These are phyloP conservation scores for Corynascus novoguineensis DNA, from an alignment of 495 filamentous ascomycete genomes.

Conservation along the genomic window DNA sequence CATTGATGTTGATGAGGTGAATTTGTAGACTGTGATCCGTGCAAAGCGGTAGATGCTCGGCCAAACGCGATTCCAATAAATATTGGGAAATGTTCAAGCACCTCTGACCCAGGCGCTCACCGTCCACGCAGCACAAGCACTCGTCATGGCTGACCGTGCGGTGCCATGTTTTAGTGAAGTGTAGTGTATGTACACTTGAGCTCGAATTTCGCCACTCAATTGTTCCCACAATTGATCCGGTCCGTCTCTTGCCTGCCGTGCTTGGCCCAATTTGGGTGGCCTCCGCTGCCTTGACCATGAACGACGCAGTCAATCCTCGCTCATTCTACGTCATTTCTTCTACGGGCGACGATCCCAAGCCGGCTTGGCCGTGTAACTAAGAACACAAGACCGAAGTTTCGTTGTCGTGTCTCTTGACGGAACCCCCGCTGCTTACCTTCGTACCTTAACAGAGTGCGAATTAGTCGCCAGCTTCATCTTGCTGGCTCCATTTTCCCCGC, in stretches of 20 bases:
- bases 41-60: too few relatives aligned
- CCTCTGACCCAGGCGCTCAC: too few relatives aligned
- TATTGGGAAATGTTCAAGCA: too few relatives aligned
- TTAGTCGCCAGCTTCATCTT: too few relatives aligned
- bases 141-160: not conserved
- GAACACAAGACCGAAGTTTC: not conserved
- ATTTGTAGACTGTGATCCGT: too few relatives aligned
- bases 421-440: not conserved
- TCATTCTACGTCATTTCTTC: slow-evolving; percentile 5
- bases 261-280: not conserved
- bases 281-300: not conserved
- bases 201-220: not conserved
- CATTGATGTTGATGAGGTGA: too few relatives aligned
- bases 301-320: not conserved
- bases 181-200: too few relatives aligned
- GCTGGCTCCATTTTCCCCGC: too few relatives aligned
- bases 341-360: not conserved
- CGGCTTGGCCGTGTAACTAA: not conserved
- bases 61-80: too few relatives aligned
- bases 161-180: too few relatives aligned
- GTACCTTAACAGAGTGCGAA: too few relatives aligned
- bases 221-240: not conserved
- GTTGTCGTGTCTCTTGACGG: not conserved
- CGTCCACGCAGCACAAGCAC: too few relatives aligned
- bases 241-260: not conserved